Evolutionary conservation across 257 asterid species (phyloP), one percentile per base, ranked within the genome.

Genomic region (Henckelia pumila): DNA sequence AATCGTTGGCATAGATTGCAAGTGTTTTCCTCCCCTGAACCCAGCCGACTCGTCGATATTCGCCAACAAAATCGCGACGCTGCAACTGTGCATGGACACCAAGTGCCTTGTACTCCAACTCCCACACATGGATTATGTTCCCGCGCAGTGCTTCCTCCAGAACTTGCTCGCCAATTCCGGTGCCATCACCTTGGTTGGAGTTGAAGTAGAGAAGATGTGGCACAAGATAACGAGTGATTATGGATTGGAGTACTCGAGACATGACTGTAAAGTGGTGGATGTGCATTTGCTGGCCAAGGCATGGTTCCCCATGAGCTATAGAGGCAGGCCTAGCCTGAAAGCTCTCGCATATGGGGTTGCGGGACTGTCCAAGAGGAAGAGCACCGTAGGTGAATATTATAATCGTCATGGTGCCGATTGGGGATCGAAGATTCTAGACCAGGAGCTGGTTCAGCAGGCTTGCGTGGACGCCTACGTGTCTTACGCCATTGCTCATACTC

Each of bases 61-160:
- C 44, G 74, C 75, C 82, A 62, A 61, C 69, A 71, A 66, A 49
- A 33, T 65, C 4, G 78, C 86, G 13, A 55, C 63, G 0, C 10
- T 82, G 24, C 78, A 73, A 67, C 78, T 78, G 30, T 73, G 86
- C 22, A 56, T 71, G 26, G 78, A 56, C 29, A 56, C 80, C 1
- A 71, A 68, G 26, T 78, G 82, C 20, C 80, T 82, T 16, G 20
- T 76, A 21, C 80, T 82, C 67, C 86, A 82, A 71, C 66, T 82
- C n/a, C 70, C 37, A 5, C 73, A 78, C 80, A 73, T 73, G 70
- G 71, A 73, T 10, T 28, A 29, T 59, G 21, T 73, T 25, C 77
- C 44, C 9, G 44, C 78, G 1, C 47, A 3, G 13, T 65, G 44
- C 44, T 35, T 72, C 24, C 1, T 78, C 2, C 16, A 16, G 37